These are phyloP conservation scores for Eucalyptus urophylla DNA, from an alignment of 345 rosid genomes.

Conservation along the genomic window DNA sequence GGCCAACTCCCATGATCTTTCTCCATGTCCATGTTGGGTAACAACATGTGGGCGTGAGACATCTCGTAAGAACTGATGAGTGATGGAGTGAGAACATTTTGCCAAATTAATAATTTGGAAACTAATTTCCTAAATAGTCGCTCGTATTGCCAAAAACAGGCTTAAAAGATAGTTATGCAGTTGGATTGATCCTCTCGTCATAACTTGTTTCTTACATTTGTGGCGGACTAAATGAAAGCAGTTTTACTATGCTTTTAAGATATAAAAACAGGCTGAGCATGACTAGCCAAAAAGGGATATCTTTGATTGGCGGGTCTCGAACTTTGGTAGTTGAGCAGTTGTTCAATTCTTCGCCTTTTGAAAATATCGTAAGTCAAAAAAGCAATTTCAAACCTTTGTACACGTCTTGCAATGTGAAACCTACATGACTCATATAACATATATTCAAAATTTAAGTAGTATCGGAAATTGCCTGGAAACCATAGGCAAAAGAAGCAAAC, in stretches of 20 bases:
- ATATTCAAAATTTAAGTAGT: not conserved
- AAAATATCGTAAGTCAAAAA: not conserved
- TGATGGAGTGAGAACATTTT: not conserved
- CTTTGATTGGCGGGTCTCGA: not conserved
- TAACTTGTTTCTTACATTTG: not conserved
- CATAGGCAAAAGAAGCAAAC: not conserved
- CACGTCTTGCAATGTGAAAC: not conserved
- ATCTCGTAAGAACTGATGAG: not conserved
- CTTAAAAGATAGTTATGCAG: not conserved
- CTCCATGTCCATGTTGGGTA: rapidly evolving
- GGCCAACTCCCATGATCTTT: not conserved
- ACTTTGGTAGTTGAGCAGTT: not conserved
- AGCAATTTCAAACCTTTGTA: not conserved
- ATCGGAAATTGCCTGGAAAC: not conserved
- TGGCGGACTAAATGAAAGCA: not conserved
- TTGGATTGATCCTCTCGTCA: not conserved
- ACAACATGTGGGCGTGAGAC: not conserved
- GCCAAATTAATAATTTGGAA: not conserved
- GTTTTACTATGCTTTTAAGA: not conserved
- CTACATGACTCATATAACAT: not conserved
- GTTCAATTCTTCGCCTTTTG: not conserved
- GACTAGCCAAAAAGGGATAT: not conserved
- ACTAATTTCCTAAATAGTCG: not conserved
- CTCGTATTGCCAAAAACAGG: not conserved
- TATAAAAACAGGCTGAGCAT: not conserved